These are phyloP conservation scores for Glomus cerebriforme DNA, from an alignment of 192 early-diverging fungal species.

Conservation along the genomic window DNA sequence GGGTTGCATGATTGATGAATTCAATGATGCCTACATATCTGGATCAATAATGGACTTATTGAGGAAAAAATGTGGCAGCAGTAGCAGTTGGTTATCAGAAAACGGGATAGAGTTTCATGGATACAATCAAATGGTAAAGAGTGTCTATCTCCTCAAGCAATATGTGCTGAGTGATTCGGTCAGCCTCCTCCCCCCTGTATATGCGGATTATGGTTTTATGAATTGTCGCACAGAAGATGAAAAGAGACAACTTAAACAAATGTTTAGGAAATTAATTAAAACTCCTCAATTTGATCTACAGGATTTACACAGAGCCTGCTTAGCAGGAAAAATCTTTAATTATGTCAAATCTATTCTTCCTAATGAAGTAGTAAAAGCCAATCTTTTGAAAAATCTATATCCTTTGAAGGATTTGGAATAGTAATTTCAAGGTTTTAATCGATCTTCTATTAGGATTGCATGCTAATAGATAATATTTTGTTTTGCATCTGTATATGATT, in stretches of 20 bases:
- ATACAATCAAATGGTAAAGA: background rate
- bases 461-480: no score
- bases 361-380: no score
- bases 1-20: background rate
- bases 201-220: background rate
- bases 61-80: background rate
- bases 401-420: no score
- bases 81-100: background rate
- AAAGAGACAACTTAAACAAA: background rate
- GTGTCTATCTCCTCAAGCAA: constrained; percentile 1
- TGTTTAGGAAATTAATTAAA: background rate
- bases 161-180: background rate
- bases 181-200: background rate
- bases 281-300: background rate
- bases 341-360: constrained; percentile 5
- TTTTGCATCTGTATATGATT: no score
- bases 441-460: no score
- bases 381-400: no score
- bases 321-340: constrained; percentile 5
- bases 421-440: no score
- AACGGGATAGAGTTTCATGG: background rate
- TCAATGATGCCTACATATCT: background rate
- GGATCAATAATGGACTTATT: constrained; percentile 9
- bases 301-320: constrained; percentile 1
- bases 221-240: background rate